These are phyloP conservation scores for Heliamphora exappendiculata DNA, from an alignment of 148 eudicot genomes.

Conservation along the genomic window DNA sequence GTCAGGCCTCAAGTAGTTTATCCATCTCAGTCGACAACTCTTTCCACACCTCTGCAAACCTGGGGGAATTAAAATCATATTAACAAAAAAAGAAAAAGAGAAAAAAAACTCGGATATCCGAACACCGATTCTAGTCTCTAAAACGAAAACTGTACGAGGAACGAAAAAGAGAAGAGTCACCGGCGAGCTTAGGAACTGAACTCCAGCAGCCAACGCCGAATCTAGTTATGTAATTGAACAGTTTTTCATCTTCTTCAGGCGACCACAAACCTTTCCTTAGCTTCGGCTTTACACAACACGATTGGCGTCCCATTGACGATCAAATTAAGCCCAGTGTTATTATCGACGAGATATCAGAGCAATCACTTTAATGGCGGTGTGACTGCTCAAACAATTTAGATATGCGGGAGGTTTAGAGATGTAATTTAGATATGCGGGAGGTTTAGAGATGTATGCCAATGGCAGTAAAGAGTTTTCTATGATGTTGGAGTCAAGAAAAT, in stretches of 20 bases:
- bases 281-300: slow-evolving; percentile 43
- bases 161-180: slow-evolving; percentile 8
- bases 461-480: background rate
- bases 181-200: slow-evolving; percentile 39
- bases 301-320: slow-evolving; percentile 37
- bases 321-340: background rate
- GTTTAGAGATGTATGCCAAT: background rate
- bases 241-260: slow-evolving; percentile 44
- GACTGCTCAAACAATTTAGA: too few relatives aligned
- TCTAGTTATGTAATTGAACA: slow-evolving; percentile 38
- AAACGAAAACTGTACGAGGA: background rate
- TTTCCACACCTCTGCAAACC: slow-evolving; percentile 87
- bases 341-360: background rate
- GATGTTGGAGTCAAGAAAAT: slow-evolving; percentile 1
- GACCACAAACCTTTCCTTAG: slow-evolving; percentile 51
- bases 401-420: background rate
- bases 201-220: slow-evolving; percentile 51
- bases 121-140: background rate
- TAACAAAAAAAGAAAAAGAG: background rate
- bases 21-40: slow-evolving; percentile 86
- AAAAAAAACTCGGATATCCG: background rate
- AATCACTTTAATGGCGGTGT: background rate
- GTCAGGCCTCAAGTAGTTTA: slow-evolving; percentile 83
- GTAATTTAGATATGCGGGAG: background rate
- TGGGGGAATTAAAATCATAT: slow-evolving; percentile 13